Percentiles rank a stretch among this genome's conserved stretches.
phyloP scores from a whole-genome alignment of 805 yeast genomes.

The Cephaloascus albidus region DNA sequence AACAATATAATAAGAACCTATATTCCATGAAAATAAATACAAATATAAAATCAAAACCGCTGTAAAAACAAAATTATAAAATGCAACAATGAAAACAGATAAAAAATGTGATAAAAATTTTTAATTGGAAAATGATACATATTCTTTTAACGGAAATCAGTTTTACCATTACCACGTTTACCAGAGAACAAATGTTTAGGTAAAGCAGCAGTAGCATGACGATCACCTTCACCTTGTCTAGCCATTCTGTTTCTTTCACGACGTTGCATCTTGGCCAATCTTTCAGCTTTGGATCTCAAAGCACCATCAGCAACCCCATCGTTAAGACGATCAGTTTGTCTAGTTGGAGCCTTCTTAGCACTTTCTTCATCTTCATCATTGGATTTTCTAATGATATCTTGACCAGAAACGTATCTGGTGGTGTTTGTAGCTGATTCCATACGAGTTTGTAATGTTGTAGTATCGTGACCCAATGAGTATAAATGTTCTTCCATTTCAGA shows the following conservation, averaged over 20 bases:
- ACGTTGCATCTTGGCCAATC: slow-evolving; percentile 82
- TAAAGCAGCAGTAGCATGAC: slow-evolving; percentile 74
- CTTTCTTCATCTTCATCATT: slow-evolving; percentile 30
- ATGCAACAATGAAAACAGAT: background rate
- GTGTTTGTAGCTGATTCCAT: slow-evolving; percentile 24
- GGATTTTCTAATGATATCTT: slow-evolving; percentile 65
- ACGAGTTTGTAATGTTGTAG: slow-evolving; percentile 38
- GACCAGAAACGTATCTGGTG: slow-evolving; percentile 49
- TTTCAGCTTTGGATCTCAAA: slow-evolving; percentile 73
- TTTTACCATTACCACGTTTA: slow-evolving; percentile 92
- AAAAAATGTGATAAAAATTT: background rate
- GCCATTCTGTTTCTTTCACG: slow-evolving; percentile 90
- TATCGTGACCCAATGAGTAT: slow-evolving; percentile 85
- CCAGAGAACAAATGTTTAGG: slow-evolving; percentile 96
- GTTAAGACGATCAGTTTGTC: slow-evolving; percentile 71
- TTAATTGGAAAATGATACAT: background rate
- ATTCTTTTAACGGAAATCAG: slow-evolving; percentile 65
- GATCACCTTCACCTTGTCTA: slow-evolving; percentile 92
- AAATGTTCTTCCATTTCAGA: slow-evolving; percentile 82
- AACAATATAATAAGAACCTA: background rate
- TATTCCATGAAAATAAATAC: background rate
- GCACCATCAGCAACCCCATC: slow-evolving; percentile 84
- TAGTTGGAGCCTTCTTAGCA: slow-evolving; percentile 36
- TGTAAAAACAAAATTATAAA: background rate
- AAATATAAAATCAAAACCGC: background rate